Base-by-base conservation (phyloP, 2,329 filamentous ascomycete genomes). In the Tolypocladium sp. region DNA sequence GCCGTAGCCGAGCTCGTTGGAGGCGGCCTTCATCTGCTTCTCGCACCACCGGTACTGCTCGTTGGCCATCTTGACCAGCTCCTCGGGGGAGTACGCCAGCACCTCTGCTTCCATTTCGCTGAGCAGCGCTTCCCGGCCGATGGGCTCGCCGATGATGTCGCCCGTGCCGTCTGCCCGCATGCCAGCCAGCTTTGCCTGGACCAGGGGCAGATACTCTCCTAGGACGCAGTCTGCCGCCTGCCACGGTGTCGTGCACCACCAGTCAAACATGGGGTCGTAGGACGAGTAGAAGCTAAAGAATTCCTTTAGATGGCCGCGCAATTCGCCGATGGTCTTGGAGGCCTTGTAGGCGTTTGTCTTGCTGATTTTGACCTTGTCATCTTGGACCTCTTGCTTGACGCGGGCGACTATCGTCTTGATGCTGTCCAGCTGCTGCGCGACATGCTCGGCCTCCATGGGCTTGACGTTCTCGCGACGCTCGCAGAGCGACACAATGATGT, bases 61-160 rank as follows among this genome's bases (percentile, higher is more conserved):
- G 54, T 79, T 70, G 3, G 77, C 82, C 30, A 85, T 78, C 0
- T 66, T 61, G 49, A 85, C 73, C 3, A 86, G 71, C 65, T 85
- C 79, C 59, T 84, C 80, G 0, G 83, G 83, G 0, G 77, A 74
- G 63, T 85, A 86, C 0, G 80, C 77, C 56, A 86, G 83, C 75
- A 83, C 78, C 67, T 86, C 82, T 1, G 77, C 76, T 59, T 79
- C 73, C 1, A 86, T 74, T 56, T 84, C 82, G 13, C 74, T 73
- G 1, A 82, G 67, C 1, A 86, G 70, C 0, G 77, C 80, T 0
- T 77, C 74, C 4, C 76, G 69, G 1, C 83, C 82, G 55, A 85
- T 82, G 0, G 82, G 82, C 61, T 85, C 76, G 8, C 82, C 82
- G 35, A 85, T 75, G 56, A 85, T 84, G 8, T 78, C 76, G 57